These are phyloP conservation scores for Gonium pectorale DNA, from an alignment of 139 green algal species.

Conservation along the genomic window DNA sequence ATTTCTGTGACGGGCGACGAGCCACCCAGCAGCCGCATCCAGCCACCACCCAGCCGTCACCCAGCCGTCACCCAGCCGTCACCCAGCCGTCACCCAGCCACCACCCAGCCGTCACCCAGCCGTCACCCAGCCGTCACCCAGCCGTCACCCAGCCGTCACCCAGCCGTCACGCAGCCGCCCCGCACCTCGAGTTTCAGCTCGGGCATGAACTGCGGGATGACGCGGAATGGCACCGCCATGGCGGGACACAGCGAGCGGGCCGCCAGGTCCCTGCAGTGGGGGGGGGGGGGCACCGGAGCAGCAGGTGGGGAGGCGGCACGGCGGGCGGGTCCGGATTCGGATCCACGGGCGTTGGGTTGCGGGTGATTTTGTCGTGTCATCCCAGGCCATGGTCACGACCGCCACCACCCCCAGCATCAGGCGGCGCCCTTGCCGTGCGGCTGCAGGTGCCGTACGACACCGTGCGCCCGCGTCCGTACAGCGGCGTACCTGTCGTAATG, in stretches of 20 bases:
- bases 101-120: no score
- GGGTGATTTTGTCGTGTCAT: background rate
- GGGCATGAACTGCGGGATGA: constrained; percentile 51
- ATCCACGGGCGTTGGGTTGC: no score
- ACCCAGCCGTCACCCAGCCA: background rate
- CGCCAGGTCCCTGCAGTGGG: background rate
- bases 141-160: background rate
- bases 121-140: no score
- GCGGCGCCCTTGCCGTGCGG: background rate
- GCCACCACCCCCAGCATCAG: no score
- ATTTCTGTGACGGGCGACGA: no score
- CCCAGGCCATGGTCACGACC: background rate
- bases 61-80: no score
- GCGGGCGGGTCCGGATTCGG: no score
- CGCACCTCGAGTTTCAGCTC: constrained; percentile 33
- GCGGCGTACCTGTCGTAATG: constrained; percentile 15
- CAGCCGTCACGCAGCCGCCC: background rate
- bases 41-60: no score
- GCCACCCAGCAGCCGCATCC: no score
- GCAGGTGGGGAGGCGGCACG: no score
- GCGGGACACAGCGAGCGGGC: constrained; percentile 5
- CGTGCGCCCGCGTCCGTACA: background rate
- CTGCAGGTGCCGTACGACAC: constrained; percentile 8
- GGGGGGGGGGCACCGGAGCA: background rate
- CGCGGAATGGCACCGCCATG: constrained; percentile 49